Percentiles rank a stretch among this genome's conserved stretches.
Conservation (phyloP, 768 basidiomycete species). For the Mycena chlorophos region DNA sequence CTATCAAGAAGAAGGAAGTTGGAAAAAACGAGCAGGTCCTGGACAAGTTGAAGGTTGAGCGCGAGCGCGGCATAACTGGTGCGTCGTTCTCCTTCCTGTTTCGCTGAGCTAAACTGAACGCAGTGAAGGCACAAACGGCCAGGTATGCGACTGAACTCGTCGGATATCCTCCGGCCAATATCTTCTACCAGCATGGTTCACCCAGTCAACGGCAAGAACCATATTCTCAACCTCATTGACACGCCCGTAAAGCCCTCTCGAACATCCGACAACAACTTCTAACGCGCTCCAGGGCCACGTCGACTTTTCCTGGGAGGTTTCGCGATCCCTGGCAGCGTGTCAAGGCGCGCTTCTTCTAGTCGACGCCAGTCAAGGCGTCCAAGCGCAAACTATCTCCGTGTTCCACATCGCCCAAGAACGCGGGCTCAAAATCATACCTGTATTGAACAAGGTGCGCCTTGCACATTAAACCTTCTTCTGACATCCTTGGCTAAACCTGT, state of each 20-base stretch:
- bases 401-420: slow-evolving; percentile 85
- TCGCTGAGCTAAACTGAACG: not conserved
- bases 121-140: slow-evolving; percentile 95
- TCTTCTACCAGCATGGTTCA: slow-evolving; percentile 71
- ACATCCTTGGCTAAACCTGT: slow-evolving; percentile 5
- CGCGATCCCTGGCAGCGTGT: slow-evolving; percentile 87
- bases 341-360: slow-evolving; percentile 87
- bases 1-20: slow-evolving; percentile 65
- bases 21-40: slow-evolving; percentile 82
- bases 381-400: slow-evolving; percentile 96
- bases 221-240: slow-evolving; percentile 92
- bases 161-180: slow-evolving; percentile 9
- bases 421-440: slow-evolving; percentile 81
- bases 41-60: slow-evolving; percentile 94
- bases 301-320: slow-evolving; percentile 97
- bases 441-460: slow-evolving; percentile 97
- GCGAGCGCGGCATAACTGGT: slow-evolving; percentile 96
- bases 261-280: not conserved
- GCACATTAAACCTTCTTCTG: slow-evolving; percentile 29
- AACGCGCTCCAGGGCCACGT: slow-evolving; percentile 73
- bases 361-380: slow-evolving; percentile 96
- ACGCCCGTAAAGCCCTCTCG: slow-evolving; percentile 65
- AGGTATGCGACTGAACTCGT: slow-evolving; percentile 47
- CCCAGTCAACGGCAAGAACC: slow-evolving; percentile 48
- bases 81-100: slow-evolving; percentile 20